Evolutionary conservation across 2,329 filamentous ascomycete species (phyloP).

Genomic region (Aspergillus piperis): DNA sequence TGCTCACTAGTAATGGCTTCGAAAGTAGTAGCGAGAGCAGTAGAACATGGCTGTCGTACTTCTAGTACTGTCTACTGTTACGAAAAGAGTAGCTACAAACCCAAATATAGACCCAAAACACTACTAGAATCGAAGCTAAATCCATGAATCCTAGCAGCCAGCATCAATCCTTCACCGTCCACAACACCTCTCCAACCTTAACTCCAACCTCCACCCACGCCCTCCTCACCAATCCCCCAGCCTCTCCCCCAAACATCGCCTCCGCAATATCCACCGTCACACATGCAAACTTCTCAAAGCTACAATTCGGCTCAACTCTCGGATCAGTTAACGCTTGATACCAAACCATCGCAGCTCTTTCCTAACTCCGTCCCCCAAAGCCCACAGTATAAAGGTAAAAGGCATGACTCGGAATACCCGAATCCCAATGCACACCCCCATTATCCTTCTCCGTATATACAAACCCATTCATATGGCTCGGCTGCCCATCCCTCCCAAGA

Average conservation of each 20-base stretch:
- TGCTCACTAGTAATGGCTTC: too few species aligned
- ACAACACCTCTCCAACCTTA: background rate
- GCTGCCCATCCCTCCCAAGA: background rate
- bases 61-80: too few species aligned
- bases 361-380: background rate
- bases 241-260: background rate
- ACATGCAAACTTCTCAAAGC: background rate
- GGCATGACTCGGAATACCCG: background rate
- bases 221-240: background rate
- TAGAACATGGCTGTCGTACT: too few species aligned
- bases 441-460: background rate
- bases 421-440: background rate
- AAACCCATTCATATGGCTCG: background rate
- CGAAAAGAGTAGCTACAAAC: background rate
- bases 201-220: background rate
- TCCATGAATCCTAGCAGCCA: background rate
- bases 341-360: background rate
- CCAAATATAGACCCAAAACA: background rate
- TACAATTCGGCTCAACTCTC: background rate
- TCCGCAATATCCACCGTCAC: background rate
- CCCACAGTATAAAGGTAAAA: background rate
- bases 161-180: background rate
- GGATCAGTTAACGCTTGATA: background rate
- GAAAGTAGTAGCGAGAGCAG: too few species aligned
- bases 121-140: background rate